Base-by-base conservation (phyloP, 2,329 filamentous ascomycete genomes). In the Sporothrix curviconia region DNA sequence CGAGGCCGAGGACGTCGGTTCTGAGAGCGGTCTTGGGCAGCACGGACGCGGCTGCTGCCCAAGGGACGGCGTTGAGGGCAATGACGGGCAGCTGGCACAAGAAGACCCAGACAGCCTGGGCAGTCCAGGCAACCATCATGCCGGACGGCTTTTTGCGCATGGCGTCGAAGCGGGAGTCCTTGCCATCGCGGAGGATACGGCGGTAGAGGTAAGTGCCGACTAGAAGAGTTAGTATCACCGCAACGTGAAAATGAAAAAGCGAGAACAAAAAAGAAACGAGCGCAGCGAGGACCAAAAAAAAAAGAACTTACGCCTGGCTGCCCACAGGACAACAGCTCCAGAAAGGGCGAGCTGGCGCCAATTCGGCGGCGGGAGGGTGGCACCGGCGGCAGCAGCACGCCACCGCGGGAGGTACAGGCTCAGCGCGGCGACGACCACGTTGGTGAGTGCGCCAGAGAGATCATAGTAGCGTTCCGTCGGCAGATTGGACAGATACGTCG, bases 381-480 rank as follows among this genome's bases (percentile, higher is more conserved):
- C 22, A 8, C 24, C 49, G 2, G 42, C 49, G 7, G 17, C 17
- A 9, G 30, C 32, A 8, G 80, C 80, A 42, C 83, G 75, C 56
- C 85, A 70, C 3, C 78, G 76, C 0, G 84, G 84, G 15, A 87
- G 73, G 61, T 81, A 83, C 15, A 88, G 72, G 59, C 79, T 82
- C 28, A 87, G 69, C 0, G 81, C 79, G 14, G 82, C 82, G 67
- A 84, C 84, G 55, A 82, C 81, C 37, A 88, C 75, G 66, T 85
- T 86, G 2, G 85, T 87, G 32, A 85, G 65, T 14, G 83, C 84
- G 49, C 85, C 85, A 2, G 82, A 85, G 49, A 85, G 60, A 66
- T 89, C 86, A 67, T 86, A 89, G 74, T 86, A 86, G 37, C 81
- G 78, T 66, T 89, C 86, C 7, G 81, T 80, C 64, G 83, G 77